These are phyloP conservation scores for Monosporascus sp. DNA, from an alignment of 2,329 filamentous ascomycete species.

Conservation along the genomic window DNA sequence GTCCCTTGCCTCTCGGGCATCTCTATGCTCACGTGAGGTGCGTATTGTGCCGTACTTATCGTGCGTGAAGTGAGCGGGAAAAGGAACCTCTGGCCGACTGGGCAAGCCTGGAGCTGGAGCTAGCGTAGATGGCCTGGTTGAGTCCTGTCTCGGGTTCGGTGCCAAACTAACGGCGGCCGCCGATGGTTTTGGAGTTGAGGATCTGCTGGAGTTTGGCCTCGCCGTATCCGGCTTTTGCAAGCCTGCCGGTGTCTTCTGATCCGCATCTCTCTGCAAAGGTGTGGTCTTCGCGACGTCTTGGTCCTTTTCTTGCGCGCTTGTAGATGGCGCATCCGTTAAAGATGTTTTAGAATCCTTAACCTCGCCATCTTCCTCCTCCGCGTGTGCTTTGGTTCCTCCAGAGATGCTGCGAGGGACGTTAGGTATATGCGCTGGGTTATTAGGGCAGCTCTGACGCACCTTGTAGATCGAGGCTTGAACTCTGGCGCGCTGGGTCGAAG, in stretches of 20 bases:
- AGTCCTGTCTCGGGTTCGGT: constrained; percentile 24
- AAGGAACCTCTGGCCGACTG: constrained; percentile 53
- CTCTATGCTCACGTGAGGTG: constrained; percentile 22
- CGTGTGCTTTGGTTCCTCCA: constrained; percentile 27
- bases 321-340: constrained; percentile 8
- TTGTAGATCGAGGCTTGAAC: constrained; percentile 52
- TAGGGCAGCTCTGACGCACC: constrained; percentile 21
- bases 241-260: constrained; percentile 11
- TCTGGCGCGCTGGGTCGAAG: constrained; percentile 57
- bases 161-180: constrained; percentile 12
- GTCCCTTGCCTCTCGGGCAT: constrained; percentile 25
- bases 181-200: constrained; percentile 18
- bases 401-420: constrained; percentile 14
- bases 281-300: constrained; percentile 7
- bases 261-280: constrained; percentile 10
- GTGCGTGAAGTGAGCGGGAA: constrained; percentile 41
- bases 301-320: constrained; percentile 12
- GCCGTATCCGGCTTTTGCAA: constrained; percentile 19
- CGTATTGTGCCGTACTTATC: constrained; percentile 41
- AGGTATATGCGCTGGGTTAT: constrained; percentile 3
- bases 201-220: constrained; percentile 13
- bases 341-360: constrained; percentile 53
- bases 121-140: constrained; percentile 23
- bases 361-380: constrained; percentile 67
- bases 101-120: constrained; percentile 38